phyloP scores from a whole-genome alignment of 2,329 filamentous ascomycete genomes.

The Aspergillus calidoustus region DNA sequence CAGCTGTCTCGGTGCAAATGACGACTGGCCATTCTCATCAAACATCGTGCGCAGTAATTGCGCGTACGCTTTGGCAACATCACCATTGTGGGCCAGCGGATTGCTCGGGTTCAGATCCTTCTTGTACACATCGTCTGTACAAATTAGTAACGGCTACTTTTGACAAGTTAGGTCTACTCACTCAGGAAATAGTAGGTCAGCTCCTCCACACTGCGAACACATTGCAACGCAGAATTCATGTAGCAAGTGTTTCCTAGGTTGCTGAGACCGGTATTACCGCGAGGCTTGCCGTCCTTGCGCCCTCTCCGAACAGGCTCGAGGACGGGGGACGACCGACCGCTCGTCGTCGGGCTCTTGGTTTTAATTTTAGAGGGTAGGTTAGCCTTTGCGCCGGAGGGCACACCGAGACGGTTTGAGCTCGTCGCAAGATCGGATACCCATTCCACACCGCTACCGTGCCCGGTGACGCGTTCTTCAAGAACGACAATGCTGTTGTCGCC shows the following conservation, averaged over 20 bases:
- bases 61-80: slow-evolving; percentile 84
- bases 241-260: slow-evolving; percentile 98
- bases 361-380: slow-evolving; percentile 40
- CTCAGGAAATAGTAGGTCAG: slow-evolving; percentile 87
- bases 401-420: slow-evolving; percentile 54
- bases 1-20: slow-evolving; percentile 78
- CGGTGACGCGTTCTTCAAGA: slow-evolving; percentile 72
- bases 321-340: slow-evolving; percentile 72
- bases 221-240: slow-evolving; percentile 98
- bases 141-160: slow-evolving; percentile 21
- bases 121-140: slow-evolving; percentile 66
- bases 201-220: slow-evolving; percentile 90
- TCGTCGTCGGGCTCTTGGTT: slow-evolving; percentile 49
- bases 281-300: slow-evolving; percentile 69
- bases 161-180: slow-evolving; percentile 21
- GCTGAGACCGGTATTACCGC: slow-evolving; percentile 79
- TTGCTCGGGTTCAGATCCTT: slow-evolving; percentile 84
- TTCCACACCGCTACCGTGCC: slow-evolving; percentile 59
- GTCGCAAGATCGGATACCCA: slow-evolving; percentile 57
- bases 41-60: slow-evolving; percentile 79
- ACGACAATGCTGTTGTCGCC: slow-evolving; percentile 76
- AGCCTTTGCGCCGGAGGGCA: slow-evolving; percentile 48
- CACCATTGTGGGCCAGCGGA: slow-evolving; percentile 80
- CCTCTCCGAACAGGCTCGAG: slow-evolving; percentile 69
- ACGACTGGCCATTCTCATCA: slow-evolving; percentile 66